Evolutionary conservation across 441 rosid species (phyloP), one percentile per base, ranked within the genome.

Genomic region (Sinapis alba): DNA sequence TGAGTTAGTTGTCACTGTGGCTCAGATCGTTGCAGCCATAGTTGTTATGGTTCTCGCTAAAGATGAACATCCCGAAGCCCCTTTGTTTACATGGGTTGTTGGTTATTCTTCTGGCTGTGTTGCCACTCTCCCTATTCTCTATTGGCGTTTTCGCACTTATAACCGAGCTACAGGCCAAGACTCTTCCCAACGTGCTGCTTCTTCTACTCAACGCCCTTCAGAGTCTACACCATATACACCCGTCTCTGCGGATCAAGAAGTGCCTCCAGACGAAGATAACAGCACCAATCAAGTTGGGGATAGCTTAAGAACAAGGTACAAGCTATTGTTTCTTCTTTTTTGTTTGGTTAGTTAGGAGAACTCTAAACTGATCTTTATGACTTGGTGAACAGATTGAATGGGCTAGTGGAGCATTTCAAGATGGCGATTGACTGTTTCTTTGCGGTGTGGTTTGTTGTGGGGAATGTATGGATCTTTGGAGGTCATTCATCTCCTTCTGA

Each of bases 381-480:
- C 56, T 72, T 79, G 79, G 84, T 80, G 79, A 3, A 28, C 86
- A 88, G 97, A 75, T 56, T 93, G 69, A 87, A 80, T 78, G 92
- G 88, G 56, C 64, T 93, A 21, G 86, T 91, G 78, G 98, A 90
- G 69, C 88, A 85, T 73, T 89, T 91, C 75, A 83, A 87, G 84
- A 90, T 90, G 91, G 90, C 88, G 23, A 72, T 88, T 58, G 92
- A 90, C 67, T 90, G 90, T 80, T 90, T 90, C 78, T 90, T 90
- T 76, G 92, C 91, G 2, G 92, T 90, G 27, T 90, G 95, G 95
- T 90, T 90, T 80, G 92, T 90, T 20, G 91, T 90, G 1, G 92
- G 95, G 72, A 88, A 88, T 76, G 91, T 90, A 54, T 90, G 92
- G 95, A 90, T 90, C 60, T 85, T 90, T 71, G 95, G 95, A 72